phyloP scores from a whole-genome alignment of 2,329 filamentous ascomycete genomes.

The Coniella lustricola region DNA sequence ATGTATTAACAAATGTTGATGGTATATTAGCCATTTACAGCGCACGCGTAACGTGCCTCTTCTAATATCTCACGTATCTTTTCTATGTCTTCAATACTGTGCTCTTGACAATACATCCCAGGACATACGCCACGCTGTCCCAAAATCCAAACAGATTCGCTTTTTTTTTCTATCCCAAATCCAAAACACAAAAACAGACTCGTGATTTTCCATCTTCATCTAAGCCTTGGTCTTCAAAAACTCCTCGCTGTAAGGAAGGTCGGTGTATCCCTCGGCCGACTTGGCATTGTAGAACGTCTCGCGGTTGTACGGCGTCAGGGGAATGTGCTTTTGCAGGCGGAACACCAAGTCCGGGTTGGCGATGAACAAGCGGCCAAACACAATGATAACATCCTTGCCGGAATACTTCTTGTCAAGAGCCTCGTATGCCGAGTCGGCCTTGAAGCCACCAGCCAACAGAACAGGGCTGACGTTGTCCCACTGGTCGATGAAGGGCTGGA shows the following conservation, averaged over 20 bases:
- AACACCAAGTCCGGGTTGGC: conserved; percentile 39
- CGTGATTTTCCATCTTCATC: too few species aligned
- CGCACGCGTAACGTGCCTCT: too few species aligned
- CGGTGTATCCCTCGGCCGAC: conserved; percentile 3
- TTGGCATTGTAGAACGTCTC: conserved; percentile 29
- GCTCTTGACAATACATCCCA: too few species aligned
- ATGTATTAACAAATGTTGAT: too few species aligned
- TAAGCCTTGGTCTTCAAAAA: conserved; percentile 1
- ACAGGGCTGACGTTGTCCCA: conserved; percentile 25
- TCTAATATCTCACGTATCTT: too few species aligned
- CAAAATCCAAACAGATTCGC: too few species aligned
- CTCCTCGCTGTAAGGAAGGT: conserved; percentile 10
- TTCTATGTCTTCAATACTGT: too few species aligned
- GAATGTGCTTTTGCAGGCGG: conserved; percentile 29
- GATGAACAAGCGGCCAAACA: conserved; percentile 35
- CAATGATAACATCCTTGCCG: conserved; percentile 24
- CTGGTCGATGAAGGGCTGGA: conserved; percentile 25
- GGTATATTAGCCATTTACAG: too few species aligned
- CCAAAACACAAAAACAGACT: too few species aligned
- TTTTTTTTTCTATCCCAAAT: too few species aligned
- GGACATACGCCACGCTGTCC: too few species aligned
- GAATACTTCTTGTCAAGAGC: conserved; percentile 23
- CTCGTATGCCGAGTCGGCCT: conserved; percentile 18
- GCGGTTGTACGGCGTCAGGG: conserved; percentile 30
- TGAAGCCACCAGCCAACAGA: conserved; percentile 25